phyloP scores from a whole-genome alignment of 768 basidiomycete genomes.

The Boletus rex-veris region DNA sequence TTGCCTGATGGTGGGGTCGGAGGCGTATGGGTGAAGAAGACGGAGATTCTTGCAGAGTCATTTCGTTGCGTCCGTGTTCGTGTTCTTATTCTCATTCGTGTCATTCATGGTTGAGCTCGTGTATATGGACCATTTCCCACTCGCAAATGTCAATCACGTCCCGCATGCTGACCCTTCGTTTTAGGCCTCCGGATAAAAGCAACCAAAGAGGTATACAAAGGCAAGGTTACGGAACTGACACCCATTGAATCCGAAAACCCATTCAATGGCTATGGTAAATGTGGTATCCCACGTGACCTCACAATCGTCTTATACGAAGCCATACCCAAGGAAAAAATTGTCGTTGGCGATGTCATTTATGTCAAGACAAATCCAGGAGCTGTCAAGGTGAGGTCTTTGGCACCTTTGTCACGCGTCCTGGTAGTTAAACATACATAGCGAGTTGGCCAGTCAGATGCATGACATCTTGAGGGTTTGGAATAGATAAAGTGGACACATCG shows the following conservation, averaged over 20 bases:
- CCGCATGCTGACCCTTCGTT: neutral
- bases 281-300: slow-evolving; percentile 98
- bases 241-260: slow-evolving; percentile 98
- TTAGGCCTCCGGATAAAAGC: slow-evolving; percentile 93
- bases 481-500: too few species aligned
- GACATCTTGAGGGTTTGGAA: too few species aligned
- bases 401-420: neutral
- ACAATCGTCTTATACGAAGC: slow-evolving; percentile 98
- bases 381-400: slow-evolving; percentile 64
- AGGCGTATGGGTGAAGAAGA: slow-evolving; percentile 99
- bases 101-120: neutral
- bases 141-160: too few species aligned
- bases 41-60: slow-evolving; percentile 92
- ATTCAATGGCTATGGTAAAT: slow-evolving; percentile 92
- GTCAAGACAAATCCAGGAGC: slow-evolving; percentile 85
- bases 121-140: too few species aligned
- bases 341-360: slow-evolving; percentile 91
- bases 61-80: slow-evolving; percentile 66
- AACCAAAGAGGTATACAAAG: slow-evolving; percentile 98
- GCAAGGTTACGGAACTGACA: slow-evolving; percentile 94
- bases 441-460: slow-evolving; percentile 95
- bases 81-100: neutral
- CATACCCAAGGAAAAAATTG: slow-evolving; percentile 95
- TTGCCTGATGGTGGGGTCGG: slow-evolving; percentile 98
- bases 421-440: slow-evolving; percentile 47